Evolutionary conservation across 2,329 filamentous ascomycete species (phyloP).

Genomic region (Spiromastix sp.): DNA sequence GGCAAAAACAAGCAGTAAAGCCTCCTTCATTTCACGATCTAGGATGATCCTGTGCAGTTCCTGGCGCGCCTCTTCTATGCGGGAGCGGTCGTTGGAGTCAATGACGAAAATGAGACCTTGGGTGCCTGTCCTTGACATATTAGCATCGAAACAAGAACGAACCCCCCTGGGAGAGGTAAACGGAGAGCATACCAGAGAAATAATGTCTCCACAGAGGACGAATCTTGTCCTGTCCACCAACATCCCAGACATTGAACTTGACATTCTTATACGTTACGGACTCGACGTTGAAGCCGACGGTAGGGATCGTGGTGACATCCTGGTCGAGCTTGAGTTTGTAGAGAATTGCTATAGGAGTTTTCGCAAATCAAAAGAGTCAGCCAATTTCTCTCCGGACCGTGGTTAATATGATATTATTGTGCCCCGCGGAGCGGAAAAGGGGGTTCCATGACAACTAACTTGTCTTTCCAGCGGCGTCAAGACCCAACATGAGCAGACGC

Average conservation of each 20-base stretch:
- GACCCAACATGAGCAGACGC: slow-evolving; percentile 93
- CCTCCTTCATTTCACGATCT: slow-evolving; percentile 95
- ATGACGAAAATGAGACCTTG: slow-evolving; percentile 98
- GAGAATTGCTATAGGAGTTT: slow-evolving; percentile 57
- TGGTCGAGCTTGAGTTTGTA: slow-evolving; percentile 99
- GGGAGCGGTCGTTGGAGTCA: slow-evolving; percentile 82
- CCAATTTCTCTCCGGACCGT: too few species aligned
- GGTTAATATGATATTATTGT: too few species aligned
- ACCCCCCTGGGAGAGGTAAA: background rate
- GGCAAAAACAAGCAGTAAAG: slow-evolving; percentile 86
- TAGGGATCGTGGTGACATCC: slow-evolving; percentile 96
- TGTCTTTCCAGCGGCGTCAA: slow-evolving; percentile 97
- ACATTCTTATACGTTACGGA: slow-evolving; percentile 99
- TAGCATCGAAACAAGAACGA: background rate
- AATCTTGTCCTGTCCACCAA: slow-evolving; percentile 98
- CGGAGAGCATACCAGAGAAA: slow-evolving; percentile 58
- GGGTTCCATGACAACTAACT: slow-evolving; percentile 37
- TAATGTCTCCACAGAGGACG: slow-evolving; percentile 95
- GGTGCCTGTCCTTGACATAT: slow-evolving; percentile 54
- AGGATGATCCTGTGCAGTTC: slow-evolving; percentile 97
- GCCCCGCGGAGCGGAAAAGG: slow-evolving; percentile 6
- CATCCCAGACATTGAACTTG: slow-evolving; percentile 99
- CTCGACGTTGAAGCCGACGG: slow-evolving; percentile 98
- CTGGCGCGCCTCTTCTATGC: slow-evolving; percentile 85
- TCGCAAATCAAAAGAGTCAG: slow-evolving; percentile 1